Conservation (phyloP, 2,329 filamentous ascomycete genomes). For the Pyrenochaeta sp. region DNA sequence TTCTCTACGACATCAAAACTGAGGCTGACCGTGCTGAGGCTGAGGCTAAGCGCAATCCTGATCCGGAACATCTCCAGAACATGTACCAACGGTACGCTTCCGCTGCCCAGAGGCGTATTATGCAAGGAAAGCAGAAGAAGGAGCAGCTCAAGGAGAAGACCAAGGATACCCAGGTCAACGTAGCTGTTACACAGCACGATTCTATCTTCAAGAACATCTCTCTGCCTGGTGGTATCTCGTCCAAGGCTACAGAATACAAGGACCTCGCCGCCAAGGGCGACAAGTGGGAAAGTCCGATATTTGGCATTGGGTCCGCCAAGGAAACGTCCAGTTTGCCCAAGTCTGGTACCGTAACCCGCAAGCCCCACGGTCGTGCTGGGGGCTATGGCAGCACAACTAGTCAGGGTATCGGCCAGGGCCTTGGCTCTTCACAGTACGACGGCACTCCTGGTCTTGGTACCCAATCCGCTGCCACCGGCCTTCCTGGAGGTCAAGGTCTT, state of each 20-base stretch:
- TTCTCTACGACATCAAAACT: slow-evolving; percentile 79
- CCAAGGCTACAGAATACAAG: slow-evolving; percentile 93
- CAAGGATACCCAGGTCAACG: slow-evolving; percentile 78
- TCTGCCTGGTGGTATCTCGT: slow-evolving; percentile 86
- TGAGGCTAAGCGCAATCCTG: slow-evolving; percentile 67
- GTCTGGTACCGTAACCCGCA: slow-evolving; percentile 63
- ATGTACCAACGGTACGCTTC: slow-evolving; percentile 86
- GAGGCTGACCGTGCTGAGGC: slow-evolving; percentile 79
- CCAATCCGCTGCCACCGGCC: not conserved
- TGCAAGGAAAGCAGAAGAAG: slow-evolving; percentile 81
- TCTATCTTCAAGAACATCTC: slow-evolving; percentile 90
- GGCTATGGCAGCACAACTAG: slow-evolving; percentile 37
- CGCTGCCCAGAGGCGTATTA: slow-evolving; percentile 76
- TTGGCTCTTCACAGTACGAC: slow-evolving; percentile 25
- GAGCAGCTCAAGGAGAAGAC: slow-evolving; percentile 58
- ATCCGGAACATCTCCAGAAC: slow-evolving; percentile 79
- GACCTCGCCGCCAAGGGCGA: slow-evolving; percentile 88
- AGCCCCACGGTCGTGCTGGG: slow-evolving; percentile 61
- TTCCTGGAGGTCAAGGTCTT: slow-evolving; percentile 9
- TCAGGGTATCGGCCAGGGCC: slow-evolving; percentile 14
- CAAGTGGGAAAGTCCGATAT: slow-evolving; percentile 93
- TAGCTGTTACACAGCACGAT: slow-evolving; percentile 86
- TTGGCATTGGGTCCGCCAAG: slow-evolving; percentile 81
- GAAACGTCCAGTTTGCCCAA: slow-evolving; percentile 76
- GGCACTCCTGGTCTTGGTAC: slow-evolving; percentile 16